Evolutionary conservation across 164 flowering plant genomes (phyloP).

Genomic region (Magnolia officinalis): DNA sequence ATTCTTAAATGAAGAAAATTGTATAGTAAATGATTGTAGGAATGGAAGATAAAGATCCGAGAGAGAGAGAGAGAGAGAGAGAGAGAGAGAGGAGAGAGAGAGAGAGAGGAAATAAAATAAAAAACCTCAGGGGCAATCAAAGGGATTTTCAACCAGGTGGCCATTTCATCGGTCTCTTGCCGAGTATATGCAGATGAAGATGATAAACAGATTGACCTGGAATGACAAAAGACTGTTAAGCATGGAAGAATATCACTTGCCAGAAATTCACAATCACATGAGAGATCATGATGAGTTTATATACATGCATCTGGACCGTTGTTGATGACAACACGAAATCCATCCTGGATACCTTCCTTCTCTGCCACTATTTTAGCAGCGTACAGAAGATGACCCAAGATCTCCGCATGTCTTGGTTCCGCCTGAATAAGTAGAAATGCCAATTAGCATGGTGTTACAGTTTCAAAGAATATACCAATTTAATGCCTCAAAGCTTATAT

Average conservation of each 20-base stretch:
- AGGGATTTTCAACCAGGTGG: slow-evolving; percentile 54
- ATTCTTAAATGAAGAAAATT: too few relatives aligned
- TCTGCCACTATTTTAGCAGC: slow-evolving; percentile 85
- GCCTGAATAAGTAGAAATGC: slow-evolving; percentile 39
- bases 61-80: neutral
- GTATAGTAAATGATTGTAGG: neutral
- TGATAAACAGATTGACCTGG: slow-evolving; percentile 82
- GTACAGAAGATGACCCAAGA: slow-evolving; percentile 72
- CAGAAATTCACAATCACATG: neutral
- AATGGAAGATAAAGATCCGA: neutral
- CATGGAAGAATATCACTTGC: neutral
- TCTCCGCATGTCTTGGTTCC: slow-evolving; percentile 65
- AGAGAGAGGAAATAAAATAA: neutral
- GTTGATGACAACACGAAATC: slow-evolving; percentile 86
- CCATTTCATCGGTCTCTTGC: slow-evolving; percentile 80
- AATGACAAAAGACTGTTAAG: neutral
- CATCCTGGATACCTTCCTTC: slow-evolving; percentile 81
- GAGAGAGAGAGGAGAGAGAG: neutral
- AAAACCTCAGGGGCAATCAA: neutral
- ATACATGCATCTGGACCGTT: slow-evolving; percentile 78
- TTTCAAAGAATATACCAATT: too few relatives aligned
- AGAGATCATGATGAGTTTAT: slow-evolving; percentile 43
- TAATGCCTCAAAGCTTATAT: too few relatives aligned
- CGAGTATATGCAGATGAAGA: slow-evolving; percentile 75
- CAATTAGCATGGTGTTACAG: neutral